Evolutionary conservation across 345 rosid genomes (phyloP), one percentile per base, ranked within the genome.

Genomic region (Raphanus sativus): DNA sequence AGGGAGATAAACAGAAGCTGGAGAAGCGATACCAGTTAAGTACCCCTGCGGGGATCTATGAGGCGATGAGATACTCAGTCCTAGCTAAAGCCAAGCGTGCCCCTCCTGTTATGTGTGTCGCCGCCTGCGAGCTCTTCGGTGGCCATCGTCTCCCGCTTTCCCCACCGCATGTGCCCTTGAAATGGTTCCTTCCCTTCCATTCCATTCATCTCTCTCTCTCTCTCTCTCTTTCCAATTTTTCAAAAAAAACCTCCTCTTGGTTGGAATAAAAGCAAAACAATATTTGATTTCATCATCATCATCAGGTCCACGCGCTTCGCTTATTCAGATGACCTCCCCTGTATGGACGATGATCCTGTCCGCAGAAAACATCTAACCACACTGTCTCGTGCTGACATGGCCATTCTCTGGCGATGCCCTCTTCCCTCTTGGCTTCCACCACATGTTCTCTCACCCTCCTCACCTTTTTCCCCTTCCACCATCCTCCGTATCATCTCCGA

Each of bases 91-190:
- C 94, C 62, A 92, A 92, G 83, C 86, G 98, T 54, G 89, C 99
- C 5, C 90, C 99, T 12, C 99, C 99, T 0, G 94, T 95, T 24
- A 92, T 95, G 99, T 95, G 99, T 62, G 85, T 95, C 1, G 94
- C 97, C 0, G 88, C 96, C 56, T 95, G 90, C 55, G 98, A 92
- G 84, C 98, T 95, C 77, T 69, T 94, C 69, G 99, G 96, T 10
- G 94, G 86, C 48, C 26, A 84, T 71, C 97, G 98, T 56, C 79
- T 77, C 71, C 96, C 32, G 96, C 94, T 58, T 94, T 90, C 83
- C 99, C 99, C 42, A 95, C 99, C 25, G 97, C 98, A 1, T 92
- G 98, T 75, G 98, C 98, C 74, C 97, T 92, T 62, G 98, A 95
- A 87, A 95, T 95, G 99, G 98, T 95, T 40, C 45, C 1, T 5